phyloP scores from a whole-genome alignment of 1,284 basidiomycete species.

The Fomitopsis schrenkii region DNA sequence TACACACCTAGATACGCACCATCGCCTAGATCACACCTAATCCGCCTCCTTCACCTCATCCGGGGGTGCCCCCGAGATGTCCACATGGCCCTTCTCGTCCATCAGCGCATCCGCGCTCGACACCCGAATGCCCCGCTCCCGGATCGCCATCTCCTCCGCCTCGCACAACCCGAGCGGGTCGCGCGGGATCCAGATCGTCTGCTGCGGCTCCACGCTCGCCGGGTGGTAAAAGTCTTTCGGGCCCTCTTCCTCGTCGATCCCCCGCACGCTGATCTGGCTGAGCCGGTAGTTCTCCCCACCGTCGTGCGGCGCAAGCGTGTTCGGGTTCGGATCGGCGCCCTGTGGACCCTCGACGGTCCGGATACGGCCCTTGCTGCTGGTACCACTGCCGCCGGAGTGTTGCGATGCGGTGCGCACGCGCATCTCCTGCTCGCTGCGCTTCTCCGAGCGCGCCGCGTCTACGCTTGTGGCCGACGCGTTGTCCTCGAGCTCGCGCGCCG shows the following conservation, averaged over 20 bases:
- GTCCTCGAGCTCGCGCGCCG: constrained; percentile 19
- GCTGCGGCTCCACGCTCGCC: constrained; percentile 69
- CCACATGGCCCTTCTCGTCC: constrained; percentile 67
- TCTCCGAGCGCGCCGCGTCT: constrained; percentile 3
- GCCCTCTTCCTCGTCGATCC: constrained; percentile 25
- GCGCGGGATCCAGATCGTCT: constrained; percentile 76
- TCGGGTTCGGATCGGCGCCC: not conserved
- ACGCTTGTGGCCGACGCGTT: constrained; percentile 10
- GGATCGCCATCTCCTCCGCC: constrained; percentile 60
- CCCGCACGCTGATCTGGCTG: constrained; percentile 4
- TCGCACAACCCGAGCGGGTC: constrained; percentile 66
- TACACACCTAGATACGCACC: no score
- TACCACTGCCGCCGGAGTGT: not conserved
- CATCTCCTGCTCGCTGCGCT: constrained; percentile 2
- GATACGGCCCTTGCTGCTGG: not conserved
- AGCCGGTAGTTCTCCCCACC: not conserved
- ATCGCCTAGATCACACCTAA: not conserved
- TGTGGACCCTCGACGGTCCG: constrained; percentile 3
- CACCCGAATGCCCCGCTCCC: constrained; percentile 53
- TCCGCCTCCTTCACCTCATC: constrained; percentile 18
- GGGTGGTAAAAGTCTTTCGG: constrained; percentile 73
- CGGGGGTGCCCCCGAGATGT: constrained; percentile 40
- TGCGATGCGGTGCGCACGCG: constrained; percentile 2
- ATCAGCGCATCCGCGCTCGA: constrained; percentile 56
- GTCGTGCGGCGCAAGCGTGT: not conserved